phyloP scores from a whole-genome alignment of 805 yeast genomes.

The Monosporozyma servazzii region DNA sequence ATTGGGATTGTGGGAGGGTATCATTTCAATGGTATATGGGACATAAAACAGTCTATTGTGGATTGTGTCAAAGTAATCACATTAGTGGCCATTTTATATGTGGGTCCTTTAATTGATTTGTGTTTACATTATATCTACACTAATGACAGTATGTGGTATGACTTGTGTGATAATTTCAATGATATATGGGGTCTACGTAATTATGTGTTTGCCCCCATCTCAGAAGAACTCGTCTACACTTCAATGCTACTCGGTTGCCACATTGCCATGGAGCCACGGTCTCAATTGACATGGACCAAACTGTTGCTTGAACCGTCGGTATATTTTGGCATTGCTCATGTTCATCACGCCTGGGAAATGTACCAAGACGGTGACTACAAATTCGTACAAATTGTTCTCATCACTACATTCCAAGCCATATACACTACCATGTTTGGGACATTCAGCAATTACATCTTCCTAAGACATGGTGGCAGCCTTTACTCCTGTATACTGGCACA shows the following conservation, averaged over 20 bases:
- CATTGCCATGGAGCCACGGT: constrained; percentile 7
- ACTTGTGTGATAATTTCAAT: constrained; percentile 12
- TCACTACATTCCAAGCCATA: constrained; percentile 17
- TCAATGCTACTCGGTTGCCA: constrained; percentile 22
- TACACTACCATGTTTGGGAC: constrained; percentile 29
- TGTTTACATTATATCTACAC: constrained; percentile 14
- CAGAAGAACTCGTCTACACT: constrained; percentile 29
- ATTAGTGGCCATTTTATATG: constrained; percentile 15
- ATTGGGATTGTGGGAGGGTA: constrained; percentile 22
- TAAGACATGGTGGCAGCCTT: constrained; percentile 24
- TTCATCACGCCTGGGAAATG: constrained; percentile 28
- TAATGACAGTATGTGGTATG: constrained; percentile 2
- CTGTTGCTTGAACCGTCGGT: constrained; percentile 20
- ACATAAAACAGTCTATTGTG: constrained; percentile 5
- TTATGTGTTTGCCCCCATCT: constrained; percentile 27
- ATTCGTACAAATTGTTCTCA: constrained; percentile 11
- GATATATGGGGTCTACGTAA: constrained; percentile 28
- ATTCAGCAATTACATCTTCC: constrained; percentile 24
- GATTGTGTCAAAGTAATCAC: constrained; percentile 10
- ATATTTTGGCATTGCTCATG: constrained; percentile 30
- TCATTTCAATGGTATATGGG: constrained; percentile 11
- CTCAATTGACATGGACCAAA: constrained; percentile 4
- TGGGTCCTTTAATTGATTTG: constrained; percentile 21
- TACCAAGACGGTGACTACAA: constrained; percentile 12
- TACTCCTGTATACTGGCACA: constrained; percentile 26